Conservation (phyloP, 139 green algal species). For the Trebouxia sp. region DNA sequence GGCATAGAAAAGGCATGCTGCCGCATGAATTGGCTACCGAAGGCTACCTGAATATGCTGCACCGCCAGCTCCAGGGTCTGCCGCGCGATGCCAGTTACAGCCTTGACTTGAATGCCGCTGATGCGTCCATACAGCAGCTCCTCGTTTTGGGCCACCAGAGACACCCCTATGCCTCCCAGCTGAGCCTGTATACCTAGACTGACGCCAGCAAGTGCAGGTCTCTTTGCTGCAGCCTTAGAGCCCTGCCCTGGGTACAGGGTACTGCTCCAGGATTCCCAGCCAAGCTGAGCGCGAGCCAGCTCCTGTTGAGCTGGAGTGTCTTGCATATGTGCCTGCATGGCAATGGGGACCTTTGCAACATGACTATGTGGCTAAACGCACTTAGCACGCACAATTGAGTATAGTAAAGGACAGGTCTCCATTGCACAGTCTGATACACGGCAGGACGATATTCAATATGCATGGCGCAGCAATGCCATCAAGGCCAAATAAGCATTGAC, state of each 20-base stretch:
- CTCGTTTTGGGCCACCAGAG: constrained; percentile 54
- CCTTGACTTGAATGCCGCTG: constrained; percentile 19
- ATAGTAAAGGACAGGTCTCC: no score
- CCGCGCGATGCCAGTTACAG: constrained; percentile 43
- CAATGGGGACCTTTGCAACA: neutral
- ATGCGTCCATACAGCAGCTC: constrained; percentile 69
- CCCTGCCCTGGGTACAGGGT: neutral
- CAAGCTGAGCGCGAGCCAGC: neutral
- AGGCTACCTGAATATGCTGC: constrained; percentile 39
- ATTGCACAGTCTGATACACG: no score
- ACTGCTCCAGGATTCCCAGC: constrained; percentile 32
- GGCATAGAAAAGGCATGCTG: neutral
- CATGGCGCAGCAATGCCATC: no score
- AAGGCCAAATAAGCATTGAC: no score
- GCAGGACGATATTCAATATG: no score
- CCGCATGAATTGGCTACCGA: neutral
- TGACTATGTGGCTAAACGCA: neutral
- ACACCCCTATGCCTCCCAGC: constrained; percentile 47
- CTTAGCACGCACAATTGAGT: no score
- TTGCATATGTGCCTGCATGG: neutral
- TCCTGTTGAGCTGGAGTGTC: constrained; percentile 1
- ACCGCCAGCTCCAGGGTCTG: constrained; percentile 42
- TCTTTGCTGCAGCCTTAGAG: neutral
- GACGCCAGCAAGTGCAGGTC: constrained; percentile 4
- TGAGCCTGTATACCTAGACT: constrained; percentile 32